Base-by-base conservation (phyloP, 2,329 filamentous ascomycete species). In the Fusarium fracticaudum region DNA sequence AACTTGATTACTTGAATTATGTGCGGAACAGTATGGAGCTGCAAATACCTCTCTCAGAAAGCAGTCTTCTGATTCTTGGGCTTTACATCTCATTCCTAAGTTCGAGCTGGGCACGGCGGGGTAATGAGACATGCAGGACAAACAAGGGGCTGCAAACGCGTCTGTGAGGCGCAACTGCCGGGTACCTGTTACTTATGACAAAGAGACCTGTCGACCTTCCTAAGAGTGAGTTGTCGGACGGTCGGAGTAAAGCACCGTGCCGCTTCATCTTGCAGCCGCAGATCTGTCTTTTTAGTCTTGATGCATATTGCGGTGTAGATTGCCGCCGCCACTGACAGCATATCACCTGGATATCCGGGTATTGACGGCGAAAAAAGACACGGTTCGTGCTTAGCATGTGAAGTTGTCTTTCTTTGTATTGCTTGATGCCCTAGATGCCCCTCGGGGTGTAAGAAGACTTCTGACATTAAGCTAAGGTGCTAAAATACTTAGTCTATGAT, bases 1-100 rank as follows among this genome's bases (percentile, higher is more conserved):
- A 2, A 12, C 6, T 17, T 8, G 9, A 6, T 4, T 0, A 26
- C 0, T 18, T 12, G 1, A 43, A 17, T n/a, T 6, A 3, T 43
- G 1, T 6, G 15, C 15, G 15, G 6, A 18, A 44, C n/a, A 18
- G 5, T 11, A 26, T 10, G 8, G 17, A 45, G 6, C 15, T 0
- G 13, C 1, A 10, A 10, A 37, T 17, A 17, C 17, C 8, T 37
- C 35, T 37, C 35, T 37, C 35, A 9, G 24, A n/a, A n/a, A n/a
- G n/a, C n/a, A 0, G 2, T 14, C 3, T 14, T 29, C 44, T 14
- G 4, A 8, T 48, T 29, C 20, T 6, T 22, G 26, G 45, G 18
- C 45, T 8, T 15, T 17, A 13, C 22, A n/a, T 18, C 20, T 8
- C 15, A 33, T n/a, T n/a, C 3, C 17, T 1, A 33, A 17, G 11